Base-by-base conservation (phyloP, 345 rosid species). In the Melastoma malabathricum region DNA sequence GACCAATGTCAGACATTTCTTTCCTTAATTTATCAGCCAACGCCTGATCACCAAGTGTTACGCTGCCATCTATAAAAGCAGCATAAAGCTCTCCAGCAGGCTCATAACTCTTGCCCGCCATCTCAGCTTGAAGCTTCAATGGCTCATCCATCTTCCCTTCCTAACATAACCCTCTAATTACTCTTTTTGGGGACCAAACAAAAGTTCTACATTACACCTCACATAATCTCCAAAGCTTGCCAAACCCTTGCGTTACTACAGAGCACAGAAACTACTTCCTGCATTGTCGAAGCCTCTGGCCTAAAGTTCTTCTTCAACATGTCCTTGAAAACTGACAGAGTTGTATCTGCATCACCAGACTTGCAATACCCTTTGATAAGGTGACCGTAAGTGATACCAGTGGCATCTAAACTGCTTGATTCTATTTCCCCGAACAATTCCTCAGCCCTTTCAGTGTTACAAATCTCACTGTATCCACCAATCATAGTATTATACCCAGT, bases 51-150 rank as follows among this genome's bases (percentile, higher is more conserved):
- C 90, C 90, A 43, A 29, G 54, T 55, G 57, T 69, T 59, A 48
- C 22, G 75, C 75, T 77, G 39, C 96, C 88, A 3, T 73, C 64
- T 20, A 86, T 65, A 58, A 89, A 86, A 52, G 79, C 72, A 60
- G 22, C 53, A 47, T 86, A 89, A 38, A 80, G 74, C 72, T 59
- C 67, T 47, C 46, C 48, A 65, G 70, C 72, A 14, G 84, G 85
- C 56, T 62, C 72, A 64, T 74, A 79, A 17, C 97, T 96, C 73
- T 69, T 75, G 20, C 84, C 95, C 27, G 78, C 82, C 97, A 86
- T 89, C 70, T 79, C 79, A 15, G 89, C 88, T 54, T 89, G 96
- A 66, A 83, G 68, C 59, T 54, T 83, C 66, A 81, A 64, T 0
- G 90, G 94, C 67, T 81, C 90, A 15, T 79, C 84, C 80, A 81